Evolutionary conservation across 1,139 yeast species (phyloP), one percentile per base, ranked within the genome.

Genomic region (Wickerhamomyces sp.): DNA sequence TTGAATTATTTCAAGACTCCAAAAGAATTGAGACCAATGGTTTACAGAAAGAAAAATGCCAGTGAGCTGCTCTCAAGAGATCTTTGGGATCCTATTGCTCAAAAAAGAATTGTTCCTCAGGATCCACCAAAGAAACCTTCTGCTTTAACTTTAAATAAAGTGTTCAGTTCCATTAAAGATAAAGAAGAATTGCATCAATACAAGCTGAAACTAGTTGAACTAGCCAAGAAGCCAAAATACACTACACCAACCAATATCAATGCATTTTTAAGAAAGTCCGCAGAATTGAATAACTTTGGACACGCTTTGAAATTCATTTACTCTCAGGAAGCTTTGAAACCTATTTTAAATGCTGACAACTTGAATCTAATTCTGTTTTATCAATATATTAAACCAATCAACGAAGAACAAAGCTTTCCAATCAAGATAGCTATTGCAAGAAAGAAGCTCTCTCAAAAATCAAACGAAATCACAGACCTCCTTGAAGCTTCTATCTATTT

Each of bases 21-120:
- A 6, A 56, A 55, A 36, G 50, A 54, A 19, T 46, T 67, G 43
- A 67, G 61, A 49, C 68, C 72, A 3, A 56, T 64, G 33, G 67
- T 72, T 15, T 73, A 72, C 49, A 66, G 74, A 50, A 61, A 63
- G 19, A 66, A 61, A 61, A 66, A 70, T 49, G 70, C 74, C 8
- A 75, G 78, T 44, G 62, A 57, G 40, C 65, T 80, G 29, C 57
- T 77, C 41, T 70, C 81, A 10, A 75, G 77, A 59, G 85, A 81
- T 53, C 59, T 79, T 40, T 70, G 72, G 46, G 74, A 71, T 44
- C 60, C 64, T 13, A 58, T 54, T 2, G 58, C 63, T 1, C 68
- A 70, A 29, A 48, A 59, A 28, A 70, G 70, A 31, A 44, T 69
- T 13, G 49, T 56, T 8, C 74, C 77, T 17, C 51, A 61, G 21